phyloP scores from a whole-genome alignment of 176 grass and related monocot species.

The Triticum monococcum region DNA sequence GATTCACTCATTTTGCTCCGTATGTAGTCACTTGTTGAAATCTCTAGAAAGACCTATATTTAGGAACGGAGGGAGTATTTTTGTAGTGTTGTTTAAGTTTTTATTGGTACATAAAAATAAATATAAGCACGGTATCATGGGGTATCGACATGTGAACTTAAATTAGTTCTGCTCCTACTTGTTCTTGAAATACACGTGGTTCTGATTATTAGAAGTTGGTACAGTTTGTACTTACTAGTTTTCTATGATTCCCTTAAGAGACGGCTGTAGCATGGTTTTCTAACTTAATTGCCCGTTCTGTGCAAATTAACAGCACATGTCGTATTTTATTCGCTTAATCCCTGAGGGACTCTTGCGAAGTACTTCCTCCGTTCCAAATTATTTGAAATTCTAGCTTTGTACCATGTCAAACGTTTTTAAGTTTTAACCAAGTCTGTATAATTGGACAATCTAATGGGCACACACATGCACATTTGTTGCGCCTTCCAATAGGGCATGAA shows the following conservation, averaged over 20 bases:
- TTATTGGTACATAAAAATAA: neutral
- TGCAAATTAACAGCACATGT: neutral
- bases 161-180: conserved; percentile 10
- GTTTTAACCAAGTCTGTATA: neutral
- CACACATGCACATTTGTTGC: neutral
- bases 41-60: too few species aligned
- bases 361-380: neutral
- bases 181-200: neutral
- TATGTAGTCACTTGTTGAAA: too few species aligned
- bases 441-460: neutral
- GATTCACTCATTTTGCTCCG: too few species aligned
- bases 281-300: neutral
- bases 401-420: neutral
- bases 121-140: neutral
- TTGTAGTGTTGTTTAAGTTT: conserved; percentile 8
- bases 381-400: neutral
- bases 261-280: neutral
- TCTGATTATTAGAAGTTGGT: neutral
- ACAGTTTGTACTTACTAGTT: neutral
- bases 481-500: neutral
- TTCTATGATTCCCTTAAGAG: conserved; percentile 5
- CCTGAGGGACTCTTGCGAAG: neutral
- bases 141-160: neutral
- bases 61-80: neutral
- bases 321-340: conserved; percentile 9